These are phyloP conservation scores for Citropsis articulata DNA, from an alignment of 345 rosid genomes.

Conservation along the genomic window DNA sequence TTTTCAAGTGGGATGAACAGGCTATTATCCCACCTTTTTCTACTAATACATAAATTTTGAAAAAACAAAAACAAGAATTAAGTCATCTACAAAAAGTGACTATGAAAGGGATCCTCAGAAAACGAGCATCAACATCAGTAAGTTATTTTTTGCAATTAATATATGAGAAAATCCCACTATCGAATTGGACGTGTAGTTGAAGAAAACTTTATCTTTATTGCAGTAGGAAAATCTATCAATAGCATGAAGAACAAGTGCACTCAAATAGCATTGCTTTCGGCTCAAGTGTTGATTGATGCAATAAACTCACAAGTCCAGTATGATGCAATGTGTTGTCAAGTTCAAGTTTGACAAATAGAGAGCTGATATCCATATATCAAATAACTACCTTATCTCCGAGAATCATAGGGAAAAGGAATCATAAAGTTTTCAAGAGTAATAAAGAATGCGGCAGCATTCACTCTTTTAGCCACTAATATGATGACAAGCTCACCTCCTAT, in stretches of 20 bases:
- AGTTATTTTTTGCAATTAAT: slow-evolving; percentile 15
- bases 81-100: not conserved
- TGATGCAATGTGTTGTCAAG: slow-evolving; percentile 28
- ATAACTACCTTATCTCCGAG: slow-evolving; percentile 21
- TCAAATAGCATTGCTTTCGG: slow-evolving; percentile 45
- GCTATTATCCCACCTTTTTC: not conserved
- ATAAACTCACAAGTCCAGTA: slow-evolving; percentile 26
- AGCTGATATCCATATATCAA: slow-evolving; percentile 16
- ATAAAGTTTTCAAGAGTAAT: slow-evolving; percentile 17
- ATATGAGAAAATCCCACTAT: slow-evolving; percentile 20
- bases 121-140: slow-evolving; percentile 14
- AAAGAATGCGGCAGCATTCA: slow-evolving; percentile 14
- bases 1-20: slow-evolving; percentile 17
- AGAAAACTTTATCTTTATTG: slow-evolving; percentile 18
- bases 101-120: slow-evolving; percentile 17
- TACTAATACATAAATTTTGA: not conserved
- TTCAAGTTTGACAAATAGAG: slow-evolving; percentile 18
- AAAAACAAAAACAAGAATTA: not conserved
- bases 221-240: slow-evolving; percentile 26
- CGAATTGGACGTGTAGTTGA: slow-evolving; percentile 26
- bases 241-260: slow-evolving; percentile 38
- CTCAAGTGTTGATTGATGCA: slow-evolving; percentile 40
- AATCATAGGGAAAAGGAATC: slow-evolving; percentile 18
- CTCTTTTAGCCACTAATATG: slow-evolving; percentile 16
- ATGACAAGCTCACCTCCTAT: slow-evolving; percentile 9